Conservation (phyloP, 768 basidiomycete genomes). For the Auricularia auricula-judae region DNA sequence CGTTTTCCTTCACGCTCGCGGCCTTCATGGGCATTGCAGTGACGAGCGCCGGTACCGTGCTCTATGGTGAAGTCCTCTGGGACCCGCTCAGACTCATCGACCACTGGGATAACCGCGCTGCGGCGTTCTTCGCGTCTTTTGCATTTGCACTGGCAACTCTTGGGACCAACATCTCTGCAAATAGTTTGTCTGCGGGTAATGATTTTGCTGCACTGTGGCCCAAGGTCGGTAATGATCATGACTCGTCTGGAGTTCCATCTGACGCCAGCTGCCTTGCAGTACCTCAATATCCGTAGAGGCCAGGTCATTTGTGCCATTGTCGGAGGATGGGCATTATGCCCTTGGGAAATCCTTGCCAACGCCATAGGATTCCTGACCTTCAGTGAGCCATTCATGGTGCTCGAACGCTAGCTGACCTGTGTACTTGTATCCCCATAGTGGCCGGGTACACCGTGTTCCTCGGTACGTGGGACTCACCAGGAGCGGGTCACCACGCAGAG, state of each 20-base stretch:
- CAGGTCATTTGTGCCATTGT: conserved; percentile 68
- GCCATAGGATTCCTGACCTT: conserved; percentile 64
- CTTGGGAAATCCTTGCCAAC: conserved; percentile 71
- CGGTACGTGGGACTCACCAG: conserved; percentile 21
- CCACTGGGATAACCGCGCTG: conserved; percentile 75
- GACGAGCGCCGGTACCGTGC: conserved; percentile 56
- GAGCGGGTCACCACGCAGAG: too few relatives aligned
- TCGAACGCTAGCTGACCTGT: too few relatives aligned
- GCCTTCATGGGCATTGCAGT: conserved; percentile 76
- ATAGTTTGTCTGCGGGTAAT: conserved; percentile 66
- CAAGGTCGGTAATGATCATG: too few relatives aligned
- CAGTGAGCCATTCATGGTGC: conserved; percentile 14
- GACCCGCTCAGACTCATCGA: conserved; percentile 69
- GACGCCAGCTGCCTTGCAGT: conserved; percentile 21
- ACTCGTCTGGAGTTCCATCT: too few relatives aligned
- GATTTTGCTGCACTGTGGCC: conserved; percentile 76
- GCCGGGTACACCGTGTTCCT: conserved; percentile 78
- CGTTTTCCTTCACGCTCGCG: conserved; percentile 61
- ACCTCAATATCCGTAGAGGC: conserved; percentile 73
- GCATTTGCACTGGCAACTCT: conserved; percentile 64
- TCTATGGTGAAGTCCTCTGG: conserved; percentile 50
- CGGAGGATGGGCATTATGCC: conserved; percentile 77
- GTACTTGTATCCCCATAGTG: conserved; percentile 20
- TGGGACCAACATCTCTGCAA: conserved; percentile 63
- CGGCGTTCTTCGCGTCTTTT: conserved; percentile 73